Evolutionary conservation across 768 basidiomycete genomes (phyloP).

Genomic region (Trametes elegans): DNA sequence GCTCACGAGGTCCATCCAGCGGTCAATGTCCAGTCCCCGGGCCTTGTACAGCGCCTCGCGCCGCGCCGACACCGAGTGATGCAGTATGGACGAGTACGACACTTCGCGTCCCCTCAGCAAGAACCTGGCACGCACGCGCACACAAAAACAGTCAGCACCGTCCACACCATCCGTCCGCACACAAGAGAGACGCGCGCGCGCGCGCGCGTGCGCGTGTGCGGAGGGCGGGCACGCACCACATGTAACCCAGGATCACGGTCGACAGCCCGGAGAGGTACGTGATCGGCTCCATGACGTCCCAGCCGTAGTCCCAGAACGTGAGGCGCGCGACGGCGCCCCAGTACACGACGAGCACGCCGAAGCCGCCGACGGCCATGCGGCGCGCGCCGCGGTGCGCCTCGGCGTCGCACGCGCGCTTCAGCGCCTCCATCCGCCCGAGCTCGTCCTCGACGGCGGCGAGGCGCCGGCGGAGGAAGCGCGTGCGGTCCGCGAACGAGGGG

Average conservation of each 20-base stretch:
- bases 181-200: too few species aligned
- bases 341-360: slow-evolving; percentile 58
- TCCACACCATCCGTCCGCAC: too few species aligned
- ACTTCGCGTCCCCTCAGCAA: slow-evolving; percentile 62
- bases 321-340: slow-evolving; percentile 64
- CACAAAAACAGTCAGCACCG: not conserved
- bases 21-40: slow-evolving; percentile 59
- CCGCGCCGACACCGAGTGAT: slow-evolving; percentile 55
- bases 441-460: slow-evolving; percentile 43
- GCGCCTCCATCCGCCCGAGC: slow-evolving; percentile 47
- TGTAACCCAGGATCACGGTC: slow-evolving; percentile 59
- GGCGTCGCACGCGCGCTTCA: slow-evolving; percentile 55
- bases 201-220: too few species aligned
- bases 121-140: slow-evolving; percentile 51
- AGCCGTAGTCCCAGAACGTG: slow-evolving; percentile 62
- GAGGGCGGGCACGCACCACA: slow-evolving; percentile 38
- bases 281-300: slow-evolving; percentile 70
- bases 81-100: slow-evolving; percentile 61
- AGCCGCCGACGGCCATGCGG: slow-evolving; percentile 54
- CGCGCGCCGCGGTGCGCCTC: slow-evolving; percentile 57
- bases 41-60: slow-evolving; percentile 54
- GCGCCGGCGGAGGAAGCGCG: slow-evolving; percentile 52
- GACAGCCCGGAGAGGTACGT: slow-evolving; percentile 64
- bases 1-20: slow-evolving; percentile 51
- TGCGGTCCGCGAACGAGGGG: slow-evolving; percentile 62